Percentiles rank a stretch among this genome's conserved stretches.
These are phyloP conservation scores for Schwanniomyces vanrijiae DNA, from an alignment of 805 yeast species.

Conservation along the genomic window DNA sequence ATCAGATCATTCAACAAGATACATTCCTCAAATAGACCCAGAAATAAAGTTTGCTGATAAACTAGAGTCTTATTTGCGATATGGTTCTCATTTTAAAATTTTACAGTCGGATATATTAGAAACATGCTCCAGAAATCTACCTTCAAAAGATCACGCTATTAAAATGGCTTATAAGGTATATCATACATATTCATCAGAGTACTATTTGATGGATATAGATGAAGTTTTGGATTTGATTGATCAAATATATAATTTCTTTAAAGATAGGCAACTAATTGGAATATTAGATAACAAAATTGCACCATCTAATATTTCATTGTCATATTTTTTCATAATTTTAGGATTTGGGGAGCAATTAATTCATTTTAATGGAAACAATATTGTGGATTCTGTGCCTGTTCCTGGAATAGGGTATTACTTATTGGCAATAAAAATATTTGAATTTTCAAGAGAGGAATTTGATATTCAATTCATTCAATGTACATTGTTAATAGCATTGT, in stretches of 20 bases:
- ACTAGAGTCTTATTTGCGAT: slow-evolving; percentile 22
- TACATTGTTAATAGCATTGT: slow-evolving; percentile 33
- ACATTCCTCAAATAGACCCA: not conserved
- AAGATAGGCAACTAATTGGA: not conserved
- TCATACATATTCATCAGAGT: slow-evolving; percentile 33
- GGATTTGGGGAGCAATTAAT: slow-evolving; percentile 41
- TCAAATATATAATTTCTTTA: slow-evolving; percentile 13
- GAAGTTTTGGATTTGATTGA: slow-evolving; percentile 15
- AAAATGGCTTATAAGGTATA: slow-evolving; percentile 24
- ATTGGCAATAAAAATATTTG: slow-evolving; percentile 31
- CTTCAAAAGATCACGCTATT: slow-evolving; percentile 22
- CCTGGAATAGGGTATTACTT: slow-evolving; percentile 38
- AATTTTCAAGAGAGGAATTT: slow-evolving; percentile 30
- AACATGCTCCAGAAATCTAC: slow-evolving; percentile 20
- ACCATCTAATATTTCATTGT: slow-evolving; percentile 12
- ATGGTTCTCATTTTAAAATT: slow-evolving; percentile 26
- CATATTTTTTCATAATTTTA: slow-evolving; percentile 31
- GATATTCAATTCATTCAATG: slow-evolving; percentile 34
- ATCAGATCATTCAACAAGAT: not conserved
- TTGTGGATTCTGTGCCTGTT: slow-evolving; percentile 6
- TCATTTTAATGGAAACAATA: slow-evolving; percentile 4
- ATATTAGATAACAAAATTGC: not conserved
- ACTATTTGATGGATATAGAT: slow-evolving; percentile 30
- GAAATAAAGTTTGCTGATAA: slow-evolving; percentile 3
- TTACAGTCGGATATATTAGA: slow-evolving; percentile 22